Percentiles rank a stretch among this genome's conserved stretches.
phyloP scores from a whole-genome alignment of 1,139 yeast genomes.

The Geotrichum bryndzae region DNA sequence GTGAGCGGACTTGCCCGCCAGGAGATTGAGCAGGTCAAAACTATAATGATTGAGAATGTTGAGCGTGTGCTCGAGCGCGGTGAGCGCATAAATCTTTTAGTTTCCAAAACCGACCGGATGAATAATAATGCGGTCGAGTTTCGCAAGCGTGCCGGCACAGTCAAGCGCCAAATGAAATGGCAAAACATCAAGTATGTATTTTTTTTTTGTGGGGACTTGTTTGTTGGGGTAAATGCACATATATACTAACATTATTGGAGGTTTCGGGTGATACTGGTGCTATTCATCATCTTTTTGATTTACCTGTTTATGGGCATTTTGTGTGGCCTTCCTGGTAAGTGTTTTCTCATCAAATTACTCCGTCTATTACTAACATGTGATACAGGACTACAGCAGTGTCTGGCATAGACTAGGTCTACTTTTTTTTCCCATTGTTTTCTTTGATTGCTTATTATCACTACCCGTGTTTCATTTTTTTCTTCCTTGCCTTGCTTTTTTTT shows the following conservation, averaged over 20 bases:
- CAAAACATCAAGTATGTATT: slow-evolving; percentile 28
- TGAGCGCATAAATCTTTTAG: slow-evolving; percentile 66
- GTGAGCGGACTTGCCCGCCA: slow-evolving; percentile 31
- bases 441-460: neutral
- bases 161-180: slow-evolving; percentile 54
- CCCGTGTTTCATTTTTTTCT: neutral
- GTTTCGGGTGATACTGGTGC: slow-evolving; percentile 8
- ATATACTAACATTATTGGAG: neutral
- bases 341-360: neutral
- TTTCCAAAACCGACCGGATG: slow-evolving; percentile 74
- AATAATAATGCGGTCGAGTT: slow-evolving; percentile 66
- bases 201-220: neutral
- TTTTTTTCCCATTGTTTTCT: neutral
- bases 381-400: neutral
- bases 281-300: slow-evolving; percentile 7
- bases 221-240: neutral
- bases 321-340: slow-evolving; percentile 18
- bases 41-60: slow-evolving; percentile 40
- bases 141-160: slow-evolving; percentile 60
- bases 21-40: slow-evolving; percentile 39
- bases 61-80: slow-evolving; percentile 64
- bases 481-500: neutral
- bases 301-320: slow-evolving; percentile 15
- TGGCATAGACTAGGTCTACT: neutral
- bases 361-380: neutral